Percentiles rank a stretch among this genome's conserved stretches.
Evolutionary conservation across 768 basidiomycete species (phyloP).

Genomic region (Lactifluus pinguis): DNA sequence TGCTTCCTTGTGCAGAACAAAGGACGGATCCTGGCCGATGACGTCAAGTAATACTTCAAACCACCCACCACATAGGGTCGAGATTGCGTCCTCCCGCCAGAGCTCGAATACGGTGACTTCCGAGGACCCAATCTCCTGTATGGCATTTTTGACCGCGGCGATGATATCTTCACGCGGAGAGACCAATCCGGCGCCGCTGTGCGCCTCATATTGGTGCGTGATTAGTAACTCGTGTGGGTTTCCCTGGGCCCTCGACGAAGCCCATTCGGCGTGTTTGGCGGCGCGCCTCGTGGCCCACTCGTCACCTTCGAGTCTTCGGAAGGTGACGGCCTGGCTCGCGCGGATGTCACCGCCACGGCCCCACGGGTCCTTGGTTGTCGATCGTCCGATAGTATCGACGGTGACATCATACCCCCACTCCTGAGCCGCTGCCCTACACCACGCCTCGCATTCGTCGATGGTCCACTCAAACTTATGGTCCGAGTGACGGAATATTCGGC

Average conservation of each 20-base stretch:
- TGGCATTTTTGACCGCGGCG: slow-evolving; percentile 37
- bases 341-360: slow-evolving; percentile 57
- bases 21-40: slow-evolving; percentile 27
- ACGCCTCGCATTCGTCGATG: slow-evolving; percentile 53
- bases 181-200: slow-evolving; percentile 39
- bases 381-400: slow-evolving; percentile 47
- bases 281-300: slow-evolving; percentile 24
- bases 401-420: slow-evolving; percentile 70
- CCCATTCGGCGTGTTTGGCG: slow-evolving; percentile 23
- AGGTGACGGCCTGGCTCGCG: slow-evolving; percentile 60
- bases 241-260: slow-evolving; percentile 11
- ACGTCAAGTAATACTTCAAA: slow-evolving; percentile 45
- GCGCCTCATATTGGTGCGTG: slow-evolving; percentile 41
- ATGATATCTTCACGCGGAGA: slow-evolving; percentile 39
- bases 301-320: slow-evolving; percentile 38
- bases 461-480: slow-evolving; percentile 95
- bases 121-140: slow-evolving; percentile 45
- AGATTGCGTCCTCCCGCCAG: slow-evolving; percentile 39
- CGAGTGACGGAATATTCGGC: slow-evolving; percentile 65
- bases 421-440: slow-evolving; percentile 47
- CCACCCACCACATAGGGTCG: slow-evolving; percentile 49
- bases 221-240: slow-evolving; percentile 40
- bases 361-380: slow-evolving; percentile 58
- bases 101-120: slow-evolving; percentile 37
- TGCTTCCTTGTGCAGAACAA: slow-evolving; percentile 7